A percentile compares a stretch with the other conserved stretches of the same genome.
phyloP scores from a whole-genome alignment of 371 early-diverging fungal genomes.

The Circinella minor region DNA sequence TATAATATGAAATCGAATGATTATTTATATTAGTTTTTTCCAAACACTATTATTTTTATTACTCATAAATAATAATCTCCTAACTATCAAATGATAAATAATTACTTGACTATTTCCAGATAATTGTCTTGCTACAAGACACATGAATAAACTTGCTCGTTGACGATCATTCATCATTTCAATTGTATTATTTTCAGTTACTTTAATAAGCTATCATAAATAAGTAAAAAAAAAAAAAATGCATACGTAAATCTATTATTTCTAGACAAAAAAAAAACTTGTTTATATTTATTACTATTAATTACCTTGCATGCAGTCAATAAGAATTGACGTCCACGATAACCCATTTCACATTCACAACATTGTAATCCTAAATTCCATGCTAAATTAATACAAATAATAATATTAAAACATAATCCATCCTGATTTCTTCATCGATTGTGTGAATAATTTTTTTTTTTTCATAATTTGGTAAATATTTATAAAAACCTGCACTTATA shows the following conservation, averaged over 20 bases:
- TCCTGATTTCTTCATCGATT: too few species aligned
- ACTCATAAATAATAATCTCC: not conserved
- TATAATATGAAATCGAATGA: not conserved
- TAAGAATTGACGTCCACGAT: constrained; percentile 8
- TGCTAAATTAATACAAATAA: constrained; percentile 6
- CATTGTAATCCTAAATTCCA: constrained; percentile 25
- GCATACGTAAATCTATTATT: not conserved
- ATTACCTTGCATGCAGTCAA: constrained; percentile 12
- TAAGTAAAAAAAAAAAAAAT: too few species aligned
- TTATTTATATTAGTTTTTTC: not conserved
- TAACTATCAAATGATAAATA: not conserved
- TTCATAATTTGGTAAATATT: not conserved
- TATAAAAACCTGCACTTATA: constrained; percentile 11
- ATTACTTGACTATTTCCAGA: constrained; percentile 2
- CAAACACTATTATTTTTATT: too few species aligned
- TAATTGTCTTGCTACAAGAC: not conserved
- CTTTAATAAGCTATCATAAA: not conserved
- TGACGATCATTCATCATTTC: constrained; percentile 8
- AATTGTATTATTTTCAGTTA: not conserved
- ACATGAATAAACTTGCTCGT: constrained; percentile 10
- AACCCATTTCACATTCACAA: not conserved
- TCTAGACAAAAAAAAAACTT: too few species aligned
- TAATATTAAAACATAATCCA: too few species aligned
- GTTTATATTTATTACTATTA: not conserved
- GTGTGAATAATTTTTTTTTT: too few species aligned